Conservation (phyloP, 2,329 filamentous ascomycete species). For the Volutella citrinella region DNA sequence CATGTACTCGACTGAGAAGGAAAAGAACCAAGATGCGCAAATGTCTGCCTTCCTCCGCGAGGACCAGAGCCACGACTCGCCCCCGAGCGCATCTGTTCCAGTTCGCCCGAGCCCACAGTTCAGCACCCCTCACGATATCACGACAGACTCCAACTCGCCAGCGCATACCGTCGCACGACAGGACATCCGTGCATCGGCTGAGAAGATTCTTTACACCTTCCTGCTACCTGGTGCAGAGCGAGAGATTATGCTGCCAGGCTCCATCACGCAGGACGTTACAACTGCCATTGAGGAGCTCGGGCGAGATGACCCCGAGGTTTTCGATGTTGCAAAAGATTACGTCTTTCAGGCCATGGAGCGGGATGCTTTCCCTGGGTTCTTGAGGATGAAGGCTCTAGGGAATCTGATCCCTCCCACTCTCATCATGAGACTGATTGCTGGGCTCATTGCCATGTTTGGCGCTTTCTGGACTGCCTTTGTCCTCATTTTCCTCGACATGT, state of each 20-base stretch:
- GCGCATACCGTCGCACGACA: slow-evolving; percentile 80
- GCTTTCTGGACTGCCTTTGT: slow-evolving; percentile 94
- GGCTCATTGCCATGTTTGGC: slow-evolving; percentile 78
- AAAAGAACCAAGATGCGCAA: slow-evolving; percentile 79
- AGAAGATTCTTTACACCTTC: slow-evolving; percentile 99
- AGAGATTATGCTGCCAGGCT: slow-evolving; percentile 88
- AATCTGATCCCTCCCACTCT: slow-evolving; percentile 92
- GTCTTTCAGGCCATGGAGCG: slow-evolving; percentile 99
- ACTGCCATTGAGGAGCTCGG: slow-evolving; percentile 85
- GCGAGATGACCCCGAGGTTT: slow-evolving; percentile 94
- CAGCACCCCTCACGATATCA: slow-evolving; percentile 59
- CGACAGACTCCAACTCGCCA: slow-evolving; percentile 77
- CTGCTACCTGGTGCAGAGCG: slow-evolving; percentile 92
- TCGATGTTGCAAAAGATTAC: slow-evolving; percentile 97
- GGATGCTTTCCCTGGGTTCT: slow-evolving; percentile 96
- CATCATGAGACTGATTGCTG: slow-evolving; percentile 79
- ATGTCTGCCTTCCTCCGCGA: slow-evolving; percentile 86
- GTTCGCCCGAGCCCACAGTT: slow-evolving; percentile 53
- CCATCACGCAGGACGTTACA: slow-evolving; percentile 83
- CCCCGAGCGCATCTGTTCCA: slow-evolving; percentile 45
- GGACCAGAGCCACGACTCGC: slow-evolving; percentile 55
- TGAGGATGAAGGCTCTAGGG: slow-evolving; percentile 90
- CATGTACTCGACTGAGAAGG: slow-evolving; percentile 65
- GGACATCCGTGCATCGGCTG: slow-evolving; percentile 88
- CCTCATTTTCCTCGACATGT: slow-evolving; percentile 84